Conservation (phyloP, 2,329 filamentous ascomycete species). For the Epichloe bromicola region DNA sequence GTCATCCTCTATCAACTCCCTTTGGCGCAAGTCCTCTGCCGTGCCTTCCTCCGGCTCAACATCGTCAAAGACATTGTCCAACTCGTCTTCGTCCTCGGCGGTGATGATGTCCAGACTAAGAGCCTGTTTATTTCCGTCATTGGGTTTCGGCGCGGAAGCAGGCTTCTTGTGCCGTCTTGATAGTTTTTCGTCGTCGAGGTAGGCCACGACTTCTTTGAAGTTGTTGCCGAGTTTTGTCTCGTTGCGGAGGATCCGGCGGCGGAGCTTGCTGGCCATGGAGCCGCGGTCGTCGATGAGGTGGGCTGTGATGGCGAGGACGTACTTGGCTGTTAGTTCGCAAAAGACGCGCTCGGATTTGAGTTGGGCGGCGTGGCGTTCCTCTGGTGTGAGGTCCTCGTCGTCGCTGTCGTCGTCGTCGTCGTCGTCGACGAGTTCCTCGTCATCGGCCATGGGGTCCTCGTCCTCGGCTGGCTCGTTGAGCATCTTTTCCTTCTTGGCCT, state of each 20-base stretch:
- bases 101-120: constrained; percentile 32
- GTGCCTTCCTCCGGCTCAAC: constrained; percentile 46
- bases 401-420: constrained; percentile 42
- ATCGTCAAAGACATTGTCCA: constrained; percentile 31
- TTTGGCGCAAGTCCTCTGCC: constrained; percentile 40
- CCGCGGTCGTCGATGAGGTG: constrained; percentile 57
- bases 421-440: constrained; percentile 37
- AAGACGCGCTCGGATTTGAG: constrained; percentile 74
- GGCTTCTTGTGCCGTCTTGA: constrained; percentile 30
- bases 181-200: constrained; percentile 58
- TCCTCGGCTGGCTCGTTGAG: constrained; percentile 55
- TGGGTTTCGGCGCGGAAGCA: constrained; percentile 10
- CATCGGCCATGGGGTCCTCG: constrained; percentile 58
- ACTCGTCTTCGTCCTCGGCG: constrained; percentile 23
- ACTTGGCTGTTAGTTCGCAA: constrained; percentile 73
- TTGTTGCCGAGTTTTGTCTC: constrained; percentile 69
- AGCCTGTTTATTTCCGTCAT: constrained; percentile 19
- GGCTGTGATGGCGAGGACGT: constrained; percentile 67
- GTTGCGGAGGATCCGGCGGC: constrained; percentile 64
- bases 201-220: constrained; percentile 72
- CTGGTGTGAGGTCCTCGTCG: constrained; percentile 38
- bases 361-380: constrained; percentile 48
- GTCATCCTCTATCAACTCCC: constrained; percentile 42
- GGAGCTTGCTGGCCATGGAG: constrained; percentile 48
- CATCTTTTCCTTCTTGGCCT: constrained; percentile 40